A percentile compares a stretch with the other conserved stretches of the same genome.
Evolutionary conservation across 495 filamentous ascomycete genomes (phyloP).

Genomic region (Penicillium roqueforti): DNA sequence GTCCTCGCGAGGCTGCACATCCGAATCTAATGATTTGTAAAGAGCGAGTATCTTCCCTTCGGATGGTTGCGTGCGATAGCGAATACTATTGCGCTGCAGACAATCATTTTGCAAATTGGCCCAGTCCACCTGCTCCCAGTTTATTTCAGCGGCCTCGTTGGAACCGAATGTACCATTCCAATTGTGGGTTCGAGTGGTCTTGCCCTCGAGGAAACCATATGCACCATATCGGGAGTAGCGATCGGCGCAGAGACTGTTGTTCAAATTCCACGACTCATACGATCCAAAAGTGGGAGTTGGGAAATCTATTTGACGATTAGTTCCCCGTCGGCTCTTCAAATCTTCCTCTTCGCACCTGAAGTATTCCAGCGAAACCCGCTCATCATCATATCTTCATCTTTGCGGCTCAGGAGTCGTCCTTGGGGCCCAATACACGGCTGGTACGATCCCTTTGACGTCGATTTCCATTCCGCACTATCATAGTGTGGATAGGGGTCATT

Average conservation of each 20-base stretch:
- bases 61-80: slow-evolving; percentile 32
- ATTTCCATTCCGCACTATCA: slow-evolving; percentile 36
- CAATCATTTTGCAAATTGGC: slow-evolving; percentile 62
- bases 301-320: slow-evolving; percentile 19
- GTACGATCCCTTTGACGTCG: slow-evolving; percentile 33
- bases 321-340: background rate
- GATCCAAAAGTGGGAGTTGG: slow-evolving; percentile 40
- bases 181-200: background rate
- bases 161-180: slow-evolving; percentile 11
- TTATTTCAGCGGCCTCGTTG: slow-evolving; percentile 19
- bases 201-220: slow-evolving; percentile 29
- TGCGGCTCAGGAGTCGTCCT: slow-evolving; percentile 37
- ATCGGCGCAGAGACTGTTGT: slow-evolving; percentile 44
- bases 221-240: slow-evolving; percentile 44
- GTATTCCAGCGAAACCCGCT: slow-evolving; percentile 8
- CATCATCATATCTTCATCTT: slow-evolving; percentile 26
- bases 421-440: slow-evolving; percentile 42
- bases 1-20: background rate
- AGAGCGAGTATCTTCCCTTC: background rate
- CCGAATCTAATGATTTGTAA: background rate
- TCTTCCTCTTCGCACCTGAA: slow-evolving; percentile 3
- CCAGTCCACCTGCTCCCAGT: slow-evolving; percentile 68
- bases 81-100: slow-evolving; percentile 51
- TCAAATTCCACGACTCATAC: slow-evolving; percentile 38
- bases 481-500: slow-evolving; percentile 49